phyloP scores from a whole-genome alignment of 306 rosid genomes.

The Dalbergia cochinchinensis region DNA sequence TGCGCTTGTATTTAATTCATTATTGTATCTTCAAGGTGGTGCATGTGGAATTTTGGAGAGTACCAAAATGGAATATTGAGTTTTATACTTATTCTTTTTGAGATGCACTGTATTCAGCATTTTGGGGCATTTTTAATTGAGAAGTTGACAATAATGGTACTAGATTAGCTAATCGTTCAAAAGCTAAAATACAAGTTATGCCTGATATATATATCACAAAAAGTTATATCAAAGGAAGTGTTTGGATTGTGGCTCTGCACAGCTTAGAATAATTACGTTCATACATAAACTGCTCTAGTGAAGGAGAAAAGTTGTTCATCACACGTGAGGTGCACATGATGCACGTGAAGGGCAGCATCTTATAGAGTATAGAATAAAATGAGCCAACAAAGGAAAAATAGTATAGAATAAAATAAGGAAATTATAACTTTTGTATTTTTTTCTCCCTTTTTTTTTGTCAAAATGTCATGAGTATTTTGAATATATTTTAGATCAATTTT shows the following conservation, averaged over 20 bases:
- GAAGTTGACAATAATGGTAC: not conserved
- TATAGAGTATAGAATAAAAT: not conserved
- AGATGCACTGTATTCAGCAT: not conserved
- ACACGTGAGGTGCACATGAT: constrained; percentile 50
- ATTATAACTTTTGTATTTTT: not conserved
- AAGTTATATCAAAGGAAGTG: not conserved
- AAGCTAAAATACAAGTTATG: constrained; percentile 19
- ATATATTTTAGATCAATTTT: not conserved
- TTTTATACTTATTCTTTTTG: not conserved
- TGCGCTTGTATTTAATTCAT: not conserved
- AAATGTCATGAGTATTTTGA: not conserved
- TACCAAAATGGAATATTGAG: not conserved
- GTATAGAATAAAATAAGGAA: not conserved
- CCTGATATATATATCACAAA: not conserved
- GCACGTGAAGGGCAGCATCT: constrained; percentile 21
- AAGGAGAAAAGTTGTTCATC: constrained; percentile 27
- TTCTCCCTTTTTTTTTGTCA: not conserved
- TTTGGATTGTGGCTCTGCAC: constrained; percentile 5
- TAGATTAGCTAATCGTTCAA: not conserved
- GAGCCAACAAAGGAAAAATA: no score
- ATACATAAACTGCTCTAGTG: not conserved
- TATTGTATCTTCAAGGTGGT: constrained; percentile 6
- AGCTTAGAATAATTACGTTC: not conserved
- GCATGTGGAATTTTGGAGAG: constrained; percentile 11
- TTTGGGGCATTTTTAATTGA: not conserved